These are phyloP conservation scores for Dacryopinax primogenitus DNA, from an alignment of 768 basidiomycete genomes.

Conservation along the genomic window DNA sequence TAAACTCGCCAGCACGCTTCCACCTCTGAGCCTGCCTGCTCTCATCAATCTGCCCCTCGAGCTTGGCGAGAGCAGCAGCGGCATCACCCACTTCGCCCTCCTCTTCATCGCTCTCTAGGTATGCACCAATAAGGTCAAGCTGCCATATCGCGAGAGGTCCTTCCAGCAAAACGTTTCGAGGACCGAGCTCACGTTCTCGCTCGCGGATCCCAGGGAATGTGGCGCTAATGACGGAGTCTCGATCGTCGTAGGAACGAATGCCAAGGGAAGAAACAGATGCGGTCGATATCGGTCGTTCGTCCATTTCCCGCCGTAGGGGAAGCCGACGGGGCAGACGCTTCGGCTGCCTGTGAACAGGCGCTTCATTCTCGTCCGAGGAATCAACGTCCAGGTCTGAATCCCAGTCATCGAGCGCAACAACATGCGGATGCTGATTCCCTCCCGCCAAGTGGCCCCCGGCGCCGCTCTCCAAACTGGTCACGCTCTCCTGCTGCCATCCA, in stretches of 20 bases:
- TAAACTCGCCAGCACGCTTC: conserved; percentile 10
- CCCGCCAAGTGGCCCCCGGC: background rate
- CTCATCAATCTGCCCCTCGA: conserved; percentile 78
- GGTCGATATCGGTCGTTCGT: conserved; percentile 60
- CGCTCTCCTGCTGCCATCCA: conserved; percentile 4
- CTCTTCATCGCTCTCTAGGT: conserved; percentile 63
- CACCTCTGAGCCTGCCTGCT: conserved; percentile 34
- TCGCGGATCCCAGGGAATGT: conserved; percentile 1
- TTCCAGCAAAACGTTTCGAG: conserved; percentile 1
- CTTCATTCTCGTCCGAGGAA: conserved; percentile 37
- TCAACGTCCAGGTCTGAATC: conserved; percentile 54
- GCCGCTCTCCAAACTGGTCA: conserved; percentile 1
- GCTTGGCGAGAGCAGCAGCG: conserved; percentile 61
- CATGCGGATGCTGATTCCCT: conserved; percentile 37
- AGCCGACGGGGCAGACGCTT: conserved; percentile 47
- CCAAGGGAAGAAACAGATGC: conserved; percentile 70
- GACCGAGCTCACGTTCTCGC: conserved; percentile 7
- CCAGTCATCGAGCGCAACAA: conserved; percentile 65
- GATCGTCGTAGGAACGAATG: conserved; percentile 25
- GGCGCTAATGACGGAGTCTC: conserved; percentile 13
- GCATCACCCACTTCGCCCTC: conserved; percentile 55
- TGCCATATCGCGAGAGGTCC: conserved; percentile 50
- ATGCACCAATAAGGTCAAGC: conserved; percentile 34
- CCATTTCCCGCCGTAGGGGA: conserved; percentile 66
- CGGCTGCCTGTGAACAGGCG: conserved; percentile 22